Evolutionary conservation across 2,329 filamentous ascomycete species (phyloP), one percentile per base, ranked within the genome.

Genomic region (Pestalotiopsis sp.): DNA sequence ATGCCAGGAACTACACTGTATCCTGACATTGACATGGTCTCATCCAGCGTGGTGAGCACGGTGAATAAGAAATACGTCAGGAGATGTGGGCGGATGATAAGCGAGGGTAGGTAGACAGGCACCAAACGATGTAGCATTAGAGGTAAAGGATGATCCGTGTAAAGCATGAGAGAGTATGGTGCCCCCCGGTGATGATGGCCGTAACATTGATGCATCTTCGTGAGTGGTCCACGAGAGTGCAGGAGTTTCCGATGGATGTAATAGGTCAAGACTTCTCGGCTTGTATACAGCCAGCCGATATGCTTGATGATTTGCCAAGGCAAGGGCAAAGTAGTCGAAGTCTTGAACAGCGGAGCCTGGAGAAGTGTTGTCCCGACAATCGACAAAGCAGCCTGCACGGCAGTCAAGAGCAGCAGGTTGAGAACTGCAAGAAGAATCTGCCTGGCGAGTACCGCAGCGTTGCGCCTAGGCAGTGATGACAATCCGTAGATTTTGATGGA

Each of bases 221-320:
- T 81, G 26, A 86, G 68, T 2, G 73, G 66, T 0, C 78, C 75
- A 4, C 75, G 70, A 35, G 74, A 76, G 38, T 97, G 94, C 9
- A 97, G 85, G 30, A 91, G 68, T 74, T 87, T 86, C 64, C 92
- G 89, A 80, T 97, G 94, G 71, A 93, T 84, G 73, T 89, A 86
- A 77, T 97, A 97, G 67, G 89, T 87, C 11, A 94, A 76, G 6
- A 88, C 74, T 81, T 93, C 84, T 65, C 86, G 82, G 13, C 78
- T 77, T 30, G 79, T 71, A 67, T 85, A 77, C 17, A 88, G 78
- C 13, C 81, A 67, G 64, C 75, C 70, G 59, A 85, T 74, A 69
- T 88, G 84, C 71, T 85, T 86, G 64, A 83, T 75, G 67, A 87
- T 80, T 64, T 85, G 82, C 83, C 84, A 87, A 0, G 85, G 85